Conservation (phyloP, 306 rosid genomes). For the Quillaja saponaria region DNA sequence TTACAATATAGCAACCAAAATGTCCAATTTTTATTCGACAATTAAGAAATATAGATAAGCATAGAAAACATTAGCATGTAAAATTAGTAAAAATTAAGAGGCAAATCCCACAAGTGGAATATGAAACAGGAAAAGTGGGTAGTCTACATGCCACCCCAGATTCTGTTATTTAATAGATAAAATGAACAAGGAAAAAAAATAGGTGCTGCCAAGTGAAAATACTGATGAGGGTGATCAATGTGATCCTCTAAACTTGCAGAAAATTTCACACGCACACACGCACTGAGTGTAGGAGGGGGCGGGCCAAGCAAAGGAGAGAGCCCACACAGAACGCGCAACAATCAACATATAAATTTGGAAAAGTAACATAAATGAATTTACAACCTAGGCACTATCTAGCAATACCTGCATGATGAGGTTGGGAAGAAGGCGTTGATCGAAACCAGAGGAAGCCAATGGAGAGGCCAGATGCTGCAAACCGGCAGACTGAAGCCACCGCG, state of each 20-base stretch:
- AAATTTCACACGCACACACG: neutral
- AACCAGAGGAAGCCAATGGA: slow-evolving; percentile 72
- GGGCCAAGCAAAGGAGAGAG: neutral
- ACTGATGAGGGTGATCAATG: slow-evolving; percentile 11
- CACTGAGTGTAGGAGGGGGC: neutral
- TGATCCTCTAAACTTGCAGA: slow-evolving; percentile 15
- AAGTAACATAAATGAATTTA: too few species aligned
- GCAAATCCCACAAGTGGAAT: neutral
- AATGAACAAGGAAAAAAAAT: neutral
- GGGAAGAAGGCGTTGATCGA: slow-evolving; percentile 85
- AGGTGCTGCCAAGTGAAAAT: neutral
- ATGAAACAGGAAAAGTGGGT: too few species aligned
- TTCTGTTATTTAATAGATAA: neutral
- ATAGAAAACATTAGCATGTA: neutral
- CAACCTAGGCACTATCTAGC: neutral
- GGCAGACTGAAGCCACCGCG: slow-evolving; percentile 98
- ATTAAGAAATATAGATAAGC: neutral
- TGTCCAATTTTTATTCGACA: neutral
- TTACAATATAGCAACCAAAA: slow-evolving; percentile 2
- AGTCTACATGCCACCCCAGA: too few species aligned
- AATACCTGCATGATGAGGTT: slow-evolving; percentile 86
- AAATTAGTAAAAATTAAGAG: neutral
- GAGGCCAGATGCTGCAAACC: slow-evolving; percentile 99
- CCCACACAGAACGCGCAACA: neutral
- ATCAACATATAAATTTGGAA: neutral